Evolutionary conservation across 768 basidiomycete genomes (phyloP), one percentile per base, ranked within the genome.

Genomic region (Cubamyces sp.): DNA sequence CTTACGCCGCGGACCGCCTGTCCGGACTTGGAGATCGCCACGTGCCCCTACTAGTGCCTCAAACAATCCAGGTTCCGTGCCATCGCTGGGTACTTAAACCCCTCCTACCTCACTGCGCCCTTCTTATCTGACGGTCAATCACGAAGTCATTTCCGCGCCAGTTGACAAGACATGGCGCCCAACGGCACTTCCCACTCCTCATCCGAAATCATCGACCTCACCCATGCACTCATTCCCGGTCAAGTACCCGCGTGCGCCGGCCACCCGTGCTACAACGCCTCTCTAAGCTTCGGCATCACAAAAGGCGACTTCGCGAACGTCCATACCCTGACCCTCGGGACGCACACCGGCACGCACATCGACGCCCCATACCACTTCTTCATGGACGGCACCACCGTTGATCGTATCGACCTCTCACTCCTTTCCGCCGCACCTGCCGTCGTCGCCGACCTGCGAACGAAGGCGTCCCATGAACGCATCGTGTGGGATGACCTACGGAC

Each of bases 321-420:
- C 14, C 80, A 81, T 62, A 68, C 76, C 0, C 73, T 92, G 51
- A 75, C 81, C 26, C 67, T 91, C 21, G 82, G 87, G 4, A 84
- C 90, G 1, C 91, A 92, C 69, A 86, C 87, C 1, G 91, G 90
- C 48, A 92, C 91, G 2, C 91, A 92, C 74, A 79, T 92, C 72
- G 91, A 92, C 67, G 87, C 90, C 0, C 91, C 91, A 0, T 84
- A 81, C 52, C 91, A 92, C 68, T 91, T 90, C 75, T 74, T 87
- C 73, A 73, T 74, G 4, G 76, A 81, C 28, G 88, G 87, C 5
- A 74, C 74, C 46, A 82, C 83, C 9, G 77, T 91, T 48, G 84
- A 86, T 64, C 77, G 86, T 53, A 77, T 91, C 49, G 79, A 83
- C 11, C 78, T 90, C 8, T 67, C 75, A 0, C 74, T 78, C 18